Evolutionary conservation across 2,329 filamentous ascomycete genomes (phyloP), one percentile per base, ranked within the genome.

Genomic region (Alternaria sp.): DNA sequence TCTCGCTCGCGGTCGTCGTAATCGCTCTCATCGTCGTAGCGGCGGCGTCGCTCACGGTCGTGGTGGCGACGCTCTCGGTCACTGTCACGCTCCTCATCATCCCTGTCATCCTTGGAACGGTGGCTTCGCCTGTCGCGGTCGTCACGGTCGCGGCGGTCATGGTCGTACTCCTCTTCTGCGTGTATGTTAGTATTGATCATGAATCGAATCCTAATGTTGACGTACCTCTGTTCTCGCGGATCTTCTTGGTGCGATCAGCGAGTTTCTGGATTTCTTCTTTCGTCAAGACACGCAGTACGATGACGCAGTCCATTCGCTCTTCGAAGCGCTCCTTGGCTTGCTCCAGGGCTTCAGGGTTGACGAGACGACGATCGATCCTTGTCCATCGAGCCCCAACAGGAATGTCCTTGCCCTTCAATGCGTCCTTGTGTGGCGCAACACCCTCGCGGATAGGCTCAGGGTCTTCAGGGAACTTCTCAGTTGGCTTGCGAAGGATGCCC

Each of bases 371-470:
- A 76, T 91, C 92, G 75, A 98, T 94, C 82, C 96, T 97, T 50
- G 94, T 97, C 94, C 94, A 97, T 58, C 93, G 88, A 33, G 94
- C 94, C 61, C 91, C 92, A 0, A 89, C 82, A 5, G 84, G 84
- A 30, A 93, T 92, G 43, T 92, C 90, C 65, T 90, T 89, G 59
- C 78, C 79, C 76, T 89, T 89, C 79, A 91, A 89, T 53, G 92
- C 90, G 76, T 97, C 93, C 81, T 97, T 97, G 75, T 97, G 88
- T n/a, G 94, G 94, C 2, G 94, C 94, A 7, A 97, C 95, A 15
- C 94, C 95, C 78, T 97, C 95, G 20, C 94, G 88, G 37, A 96
- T 86, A 0, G 93, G 91, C 69, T 94, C 90, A 1, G 89, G 88
- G 65, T 97, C 91, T 75, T 97, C 94, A 0, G 95, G 95, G 73